Percentiles rank a stretch among this genome's conserved stretches.
Evolutionary conservation across 2,329 filamentous ascomycete species (phyloP).

Genomic region (Ceratocystis cubensis): DNA sequence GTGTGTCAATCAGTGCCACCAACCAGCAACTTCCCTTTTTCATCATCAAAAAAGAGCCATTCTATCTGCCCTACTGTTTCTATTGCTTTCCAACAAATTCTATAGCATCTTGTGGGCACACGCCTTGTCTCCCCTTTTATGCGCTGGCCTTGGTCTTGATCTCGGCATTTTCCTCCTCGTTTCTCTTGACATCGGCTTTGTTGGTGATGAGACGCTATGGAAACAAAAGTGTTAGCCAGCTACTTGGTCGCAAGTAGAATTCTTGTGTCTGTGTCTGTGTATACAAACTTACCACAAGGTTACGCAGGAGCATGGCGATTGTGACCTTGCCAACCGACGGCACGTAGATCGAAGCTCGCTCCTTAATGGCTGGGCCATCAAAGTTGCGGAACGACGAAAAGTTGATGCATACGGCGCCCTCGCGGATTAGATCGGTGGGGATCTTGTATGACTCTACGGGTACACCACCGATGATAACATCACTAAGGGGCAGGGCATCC

Average conservation of each 20-base stretch:
- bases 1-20: background rate
- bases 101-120: background rate
- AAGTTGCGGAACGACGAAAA: slow-evolving; percentile 96
- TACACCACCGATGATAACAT: slow-evolving; percentile 90
- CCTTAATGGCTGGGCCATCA: slow-evolving; percentile 68
- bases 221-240: slow-evolving; percentile 24
- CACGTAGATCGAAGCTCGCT: slow-evolving; percentile 93
- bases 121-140: background rate
- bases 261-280: background rate
- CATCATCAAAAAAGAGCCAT: background rate
- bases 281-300: slow-evolving; percentile 60
- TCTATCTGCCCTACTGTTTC: background rate
- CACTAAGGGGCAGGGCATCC: slow-evolving; percentile 73
- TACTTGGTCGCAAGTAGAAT: background rate
- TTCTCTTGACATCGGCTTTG: slow-evolving; percentile 30
- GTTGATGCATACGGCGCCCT: slow-evolving; percentile 96
- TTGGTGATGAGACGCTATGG: slow-evolving; percentile 39
- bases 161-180: slow-evolving; percentile 26
- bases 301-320: slow-evolving; percentile 79
- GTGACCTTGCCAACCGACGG: slow-evolving; percentile 97
- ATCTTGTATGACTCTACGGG: slow-evolving; percentile 84
- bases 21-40: background rate
- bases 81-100: background rate
- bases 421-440: slow-evolving; percentile 65
- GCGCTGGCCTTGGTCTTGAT: slow-evolving; percentile 4